These are phyloP conservation scores for Penicillium thymicola DNA, from an alignment of 2,329 filamentous ascomycete genomes.

Conservation along the genomic window DNA sequence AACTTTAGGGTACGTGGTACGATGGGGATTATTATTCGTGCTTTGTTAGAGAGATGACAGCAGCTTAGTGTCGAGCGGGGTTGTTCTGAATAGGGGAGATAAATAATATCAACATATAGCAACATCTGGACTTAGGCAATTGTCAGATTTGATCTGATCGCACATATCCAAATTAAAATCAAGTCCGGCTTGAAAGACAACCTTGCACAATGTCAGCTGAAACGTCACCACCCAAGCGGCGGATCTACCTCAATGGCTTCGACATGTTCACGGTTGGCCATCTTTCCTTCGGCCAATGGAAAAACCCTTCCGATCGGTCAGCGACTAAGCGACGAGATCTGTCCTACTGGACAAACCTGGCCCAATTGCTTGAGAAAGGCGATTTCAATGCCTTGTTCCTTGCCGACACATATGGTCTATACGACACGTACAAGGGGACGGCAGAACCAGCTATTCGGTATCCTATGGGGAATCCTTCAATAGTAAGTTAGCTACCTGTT, in stretches of 20 bases:
- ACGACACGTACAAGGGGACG: conserved; percentile 43
- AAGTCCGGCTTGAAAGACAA: not conserved
- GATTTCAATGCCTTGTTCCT: conserved; percentile 49
- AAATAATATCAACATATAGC: not conserved
- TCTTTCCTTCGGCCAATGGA: conserved; percentile 36
- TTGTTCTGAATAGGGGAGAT: not conserved
- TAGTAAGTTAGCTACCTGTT: not conserved
- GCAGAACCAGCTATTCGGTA: conserved; percentile 31
- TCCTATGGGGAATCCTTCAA: conserved; percentile 35
- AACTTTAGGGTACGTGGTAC: not conserved
- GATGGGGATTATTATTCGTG: not conserved
- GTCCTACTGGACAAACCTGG: conserved; percentile 46
- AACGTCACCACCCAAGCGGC: not conserved
- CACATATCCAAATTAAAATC: not conserved
- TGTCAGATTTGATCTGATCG: not conserved
- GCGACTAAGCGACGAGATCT: conserved; percentile 38
- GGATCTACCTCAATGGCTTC: conserved; percentile 40
- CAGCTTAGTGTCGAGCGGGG: not conserved
- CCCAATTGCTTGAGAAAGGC: conserved; percentile 44
- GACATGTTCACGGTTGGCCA: conserved; percentile 41
- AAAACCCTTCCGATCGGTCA: conserved; percentile 32
- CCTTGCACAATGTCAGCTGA: not conserved
- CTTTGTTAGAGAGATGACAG: not conserved
- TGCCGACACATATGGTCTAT: conserved; percentile 45
- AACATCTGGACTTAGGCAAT: not conserved